Percentiles rank a stretch among this genome's conserved stretches.
Conservation (phyloP, 2,329 filamentous ascomycete genomes). For the Hansfordia pulvinata region DNA sequence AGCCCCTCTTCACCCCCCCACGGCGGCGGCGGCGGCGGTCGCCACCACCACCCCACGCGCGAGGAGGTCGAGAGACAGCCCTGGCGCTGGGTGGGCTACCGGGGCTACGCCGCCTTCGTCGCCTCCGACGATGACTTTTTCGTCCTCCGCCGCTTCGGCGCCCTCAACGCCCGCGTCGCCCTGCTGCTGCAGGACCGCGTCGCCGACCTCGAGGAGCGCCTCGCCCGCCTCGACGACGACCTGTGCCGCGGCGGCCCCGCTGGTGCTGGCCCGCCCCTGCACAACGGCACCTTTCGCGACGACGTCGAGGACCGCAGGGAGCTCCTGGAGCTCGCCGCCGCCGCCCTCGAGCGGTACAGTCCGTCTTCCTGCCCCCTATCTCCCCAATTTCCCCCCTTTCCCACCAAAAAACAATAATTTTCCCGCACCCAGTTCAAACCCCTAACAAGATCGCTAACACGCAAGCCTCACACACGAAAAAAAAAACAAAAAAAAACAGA, state of each 20-base stretch:
- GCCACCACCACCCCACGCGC: too few species aligned
- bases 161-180: constrained; percentile 15
- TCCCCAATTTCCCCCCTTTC: constrained; percentile 6
- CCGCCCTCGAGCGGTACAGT: too few species aligned
- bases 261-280: constrained; percentile 3
- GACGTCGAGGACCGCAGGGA: constrained; percentile 7
- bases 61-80: constrained; percentile 8
- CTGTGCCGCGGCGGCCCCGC: constrained; percentile 7
- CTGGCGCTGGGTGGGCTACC: constrained; percentile 18
- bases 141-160: constrained; percentile 18
- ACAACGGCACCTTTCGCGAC: constrained; percentile 15
- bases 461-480: too few species aligned
- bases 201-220: constrained; percentile 13
- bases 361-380: too few species aligned
- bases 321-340: too few species aligned
- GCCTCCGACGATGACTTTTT: constrained; percentile 16
- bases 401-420: constrained; percentile 12
- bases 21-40: too few species aligned
- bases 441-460: background rate
- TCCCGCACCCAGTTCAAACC: background rate
- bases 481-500: constrained; percentile 4
- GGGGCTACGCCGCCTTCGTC: constrained; percentile 13
- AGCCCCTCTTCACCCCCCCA: too few species aligned
- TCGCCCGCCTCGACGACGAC: constrained; percentile 13
- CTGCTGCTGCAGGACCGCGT: constrained; percentile 21